phyloP scores from a whole-genome alignment of 1,284 basidiomycete genomes.

The Cutaneotrichosporon cutaneum region DNA sequence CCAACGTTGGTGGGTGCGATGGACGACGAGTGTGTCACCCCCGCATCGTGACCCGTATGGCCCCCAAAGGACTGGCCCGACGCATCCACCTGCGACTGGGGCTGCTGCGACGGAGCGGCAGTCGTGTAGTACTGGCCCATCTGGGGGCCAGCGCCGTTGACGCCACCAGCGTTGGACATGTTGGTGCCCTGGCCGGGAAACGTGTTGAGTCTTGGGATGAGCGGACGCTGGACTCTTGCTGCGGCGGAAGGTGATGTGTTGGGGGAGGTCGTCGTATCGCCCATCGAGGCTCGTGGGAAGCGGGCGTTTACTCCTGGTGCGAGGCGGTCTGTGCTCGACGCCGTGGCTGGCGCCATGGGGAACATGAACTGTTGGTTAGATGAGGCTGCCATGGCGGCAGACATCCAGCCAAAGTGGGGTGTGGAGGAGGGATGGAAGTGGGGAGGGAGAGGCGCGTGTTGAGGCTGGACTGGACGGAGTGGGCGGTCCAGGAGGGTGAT shows the following conservation, averaged over 20 bases:
- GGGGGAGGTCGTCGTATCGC: background rate
- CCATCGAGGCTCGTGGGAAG: background rate
- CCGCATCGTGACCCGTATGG: background rate
- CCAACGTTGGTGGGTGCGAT: background rate
- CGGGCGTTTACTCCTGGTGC: background rate
- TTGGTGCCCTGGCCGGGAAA: constrained; percentile 1
- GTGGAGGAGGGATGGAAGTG: background rate
- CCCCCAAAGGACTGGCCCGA: background rate
- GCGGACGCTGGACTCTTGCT: background rate
- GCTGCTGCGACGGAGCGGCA: background rate
- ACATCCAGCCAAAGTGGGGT: constrained; percentile 4
- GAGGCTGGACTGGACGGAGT: background rate
- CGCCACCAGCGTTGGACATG: background rate
- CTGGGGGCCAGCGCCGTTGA: constrained; percentile 1
- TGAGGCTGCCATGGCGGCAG: background rate
- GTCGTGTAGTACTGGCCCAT: constrained; percentile 1
- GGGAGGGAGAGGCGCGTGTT: background rate
- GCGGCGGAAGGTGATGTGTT: background rate
- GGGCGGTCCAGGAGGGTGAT: background rate
- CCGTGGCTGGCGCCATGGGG: background rate
- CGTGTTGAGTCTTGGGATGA: background rate
- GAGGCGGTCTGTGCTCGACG: background rate
- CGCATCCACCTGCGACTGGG: background rate
- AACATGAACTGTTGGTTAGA: constrained; percentile 7
- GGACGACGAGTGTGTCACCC: constrained; percentile 10